Conservation (phyloP, 169 alveolate genomes). For the Sarcocystis neurona region DNA sequence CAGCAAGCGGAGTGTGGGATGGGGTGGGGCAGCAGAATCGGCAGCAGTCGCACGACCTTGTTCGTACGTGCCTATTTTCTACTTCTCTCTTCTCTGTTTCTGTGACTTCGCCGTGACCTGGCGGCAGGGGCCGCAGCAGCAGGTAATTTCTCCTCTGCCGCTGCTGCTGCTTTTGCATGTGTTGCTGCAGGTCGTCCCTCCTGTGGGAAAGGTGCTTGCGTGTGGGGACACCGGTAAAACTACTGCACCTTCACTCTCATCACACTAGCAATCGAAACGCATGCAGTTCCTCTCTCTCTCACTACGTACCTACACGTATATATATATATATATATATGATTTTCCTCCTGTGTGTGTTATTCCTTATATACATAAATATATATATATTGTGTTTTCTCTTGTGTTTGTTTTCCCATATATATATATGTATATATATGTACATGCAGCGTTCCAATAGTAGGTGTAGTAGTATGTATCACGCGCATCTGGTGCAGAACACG, state of each 20-base stretch:
- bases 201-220: background rate
- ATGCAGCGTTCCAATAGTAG: too few species aligned
- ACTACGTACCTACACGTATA: background rate
- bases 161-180: too few species aligned
- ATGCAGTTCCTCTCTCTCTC: background rate
- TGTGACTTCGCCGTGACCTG: too few species aligned
- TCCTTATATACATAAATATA: too few species aligned
- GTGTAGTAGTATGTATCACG: too few species aligned
- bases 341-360: background rate
- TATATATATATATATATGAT: background rate
- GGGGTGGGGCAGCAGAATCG: background rate
- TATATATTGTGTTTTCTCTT: background rate
- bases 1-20: background rate
- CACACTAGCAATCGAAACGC: background rate
- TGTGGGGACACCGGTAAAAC: constrained; percentile 25
- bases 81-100: background rate
- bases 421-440: too few species aligned
- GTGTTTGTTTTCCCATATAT: background rate
- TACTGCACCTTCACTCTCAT: background rate
- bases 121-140: too few species aligned
- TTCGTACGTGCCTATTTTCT: background rate
- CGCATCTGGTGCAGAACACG: too few species aligned
- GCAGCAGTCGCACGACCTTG: background rate
- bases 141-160: too few species aligned
- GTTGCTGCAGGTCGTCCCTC: constrained; percentile 7